Evolutionary conservation across 805 yeast species (phyloP), one percentile per base, ranked within the genome.

Genomic region (Metschnikowia similis): DNA sequence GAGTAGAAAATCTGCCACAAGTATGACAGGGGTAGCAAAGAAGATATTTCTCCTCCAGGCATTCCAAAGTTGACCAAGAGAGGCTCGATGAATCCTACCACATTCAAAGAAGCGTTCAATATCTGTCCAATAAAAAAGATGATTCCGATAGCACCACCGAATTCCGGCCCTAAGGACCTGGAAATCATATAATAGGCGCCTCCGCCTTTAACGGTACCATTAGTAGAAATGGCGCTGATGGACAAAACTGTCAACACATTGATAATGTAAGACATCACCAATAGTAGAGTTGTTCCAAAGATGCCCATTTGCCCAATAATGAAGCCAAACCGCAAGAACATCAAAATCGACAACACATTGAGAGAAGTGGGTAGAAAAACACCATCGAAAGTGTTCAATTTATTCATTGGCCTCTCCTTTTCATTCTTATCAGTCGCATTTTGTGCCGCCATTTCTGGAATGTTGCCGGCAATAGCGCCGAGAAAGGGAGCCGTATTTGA

Each of bases 131-230:
- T 75, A 62, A 86, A 95, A 66, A 94, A 94, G 26, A 94, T 92
- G 29, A 94, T 76, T 1, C 99, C 99, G 55, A 94, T 92, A 4
- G 97, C 87, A 3, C 99, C 99, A 28, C 99, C 99, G 68, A 94
- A 94, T 65, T 94, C 99, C 3, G 97, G 97, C 0, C 99, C 99
- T 53, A 94, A 71, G 32, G 96, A 85, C 57, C 99, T 77, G 32
- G 96, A 87, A 52, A 94, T 89, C 97, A 94, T 94, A 61, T 90
- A 94, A 65, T 94, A 94, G 0, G 98, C 97, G 43, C 99, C 99
- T 13, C 99, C 99, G 11, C 98, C 98, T 57, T 90, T 81, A 2
- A 94, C 98, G 0, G 96, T 89, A 21, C 99, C 99, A 63, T 94
- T 94, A 1, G 99, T 94, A 2, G 97, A 89, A 53, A 94, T 94